Percentiles rank a stretch among this genome's conserved stretches.
Conservation (phyloP, 805 yeast species). For the Zygosaccharomyces gambellarensis region DNA sequence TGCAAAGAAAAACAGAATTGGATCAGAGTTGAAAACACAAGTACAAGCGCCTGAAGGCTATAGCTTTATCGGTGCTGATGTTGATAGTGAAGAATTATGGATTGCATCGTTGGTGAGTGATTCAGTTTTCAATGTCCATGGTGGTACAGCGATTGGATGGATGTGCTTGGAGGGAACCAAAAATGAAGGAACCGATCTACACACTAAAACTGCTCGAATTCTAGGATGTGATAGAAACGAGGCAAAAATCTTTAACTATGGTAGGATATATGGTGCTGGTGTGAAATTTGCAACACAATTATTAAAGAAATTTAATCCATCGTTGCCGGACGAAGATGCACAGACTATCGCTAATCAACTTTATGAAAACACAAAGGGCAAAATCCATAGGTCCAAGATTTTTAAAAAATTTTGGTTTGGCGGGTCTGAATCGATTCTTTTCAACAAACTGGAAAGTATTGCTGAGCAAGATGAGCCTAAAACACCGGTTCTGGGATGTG, state of each 20-base stretch:
- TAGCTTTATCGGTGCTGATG: constrained; percentile 95
- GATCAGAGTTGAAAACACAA: constrained; percentile 88
- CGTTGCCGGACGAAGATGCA: constrained; percentile 63
- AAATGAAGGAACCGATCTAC: constrained; percentile 86
- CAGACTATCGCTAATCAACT: constrained; percentile 55
- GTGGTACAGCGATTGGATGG: constrained; percentile 97
- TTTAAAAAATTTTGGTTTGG: constrained; percentile 60
- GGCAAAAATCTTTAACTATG: constrained; percentile 94
- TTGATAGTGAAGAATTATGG: constrained; percentile 97
- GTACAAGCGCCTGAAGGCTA: constrained; percentile 85
- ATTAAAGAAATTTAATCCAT: constrained; percentile 76
- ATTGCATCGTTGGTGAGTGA: constrained; percentile 95
- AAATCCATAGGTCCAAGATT: constrained; percentile 33
- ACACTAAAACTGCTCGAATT: constrained; percentile 87
- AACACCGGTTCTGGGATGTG: constrained; percentile 91
- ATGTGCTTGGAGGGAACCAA: constrained; percentile 98
- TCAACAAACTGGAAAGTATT: constrained; percentile 80
- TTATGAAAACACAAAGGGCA: constrained; percentile 83
- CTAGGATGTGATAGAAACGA: constrained; percentile 85
- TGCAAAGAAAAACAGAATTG: constrained; percentile 78
- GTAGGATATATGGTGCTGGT: constrained; percentile 98
- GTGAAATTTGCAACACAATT: constrained; percentile 81
- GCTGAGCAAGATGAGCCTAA: constrained; percentile 76
- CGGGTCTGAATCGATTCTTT: constrained; percentile 89
- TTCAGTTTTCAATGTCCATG: constrained; percentile 81